A percentile compares a stretch with the other conserved stretches of the same genome.
Evolutionary conservation across 2,329 filamentous ascomycete genomes (phyloP).

Genomic region (Drechslera avenae): DNA sequence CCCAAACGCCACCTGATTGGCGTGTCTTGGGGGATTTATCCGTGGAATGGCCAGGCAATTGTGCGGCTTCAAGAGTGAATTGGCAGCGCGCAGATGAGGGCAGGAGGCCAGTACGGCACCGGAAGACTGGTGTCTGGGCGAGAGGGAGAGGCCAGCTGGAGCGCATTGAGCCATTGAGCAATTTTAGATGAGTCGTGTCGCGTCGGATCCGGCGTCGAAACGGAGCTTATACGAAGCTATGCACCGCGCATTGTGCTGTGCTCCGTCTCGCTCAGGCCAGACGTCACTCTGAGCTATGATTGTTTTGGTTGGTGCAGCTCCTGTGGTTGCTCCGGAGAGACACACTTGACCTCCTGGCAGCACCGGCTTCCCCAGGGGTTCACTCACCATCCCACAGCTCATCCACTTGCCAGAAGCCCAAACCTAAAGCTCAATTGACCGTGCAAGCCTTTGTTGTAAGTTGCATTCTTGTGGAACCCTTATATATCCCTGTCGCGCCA

Average conservation of each 20-base stretch:
- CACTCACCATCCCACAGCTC: conserved; percentile 9
- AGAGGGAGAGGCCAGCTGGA: neutral
- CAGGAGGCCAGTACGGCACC: too few relatives aligned
- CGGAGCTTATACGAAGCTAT: conserved; percentile 3
- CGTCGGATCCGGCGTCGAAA: neutral
- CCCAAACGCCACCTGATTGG: conserved; percentile 9
- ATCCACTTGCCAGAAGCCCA: neutral
- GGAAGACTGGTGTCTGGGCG: neutral
- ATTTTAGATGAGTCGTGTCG: neutral
- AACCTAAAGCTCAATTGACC: conserved; percentile 1
- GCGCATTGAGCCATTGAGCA: neutral
- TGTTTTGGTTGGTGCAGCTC: conserved; percentile 18
- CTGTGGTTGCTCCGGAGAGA: conserved; percentile 23
- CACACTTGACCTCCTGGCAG: conserved; percentile 14
- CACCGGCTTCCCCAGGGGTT: conserved; percentile 14
- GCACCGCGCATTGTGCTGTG: conserved; percentile 9
- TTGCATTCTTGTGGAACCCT: conserved; percentile 16
- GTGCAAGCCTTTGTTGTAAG: conserved; percentile 24
- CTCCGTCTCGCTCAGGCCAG: conserved; percentile 9
- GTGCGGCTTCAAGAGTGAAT: neutral
- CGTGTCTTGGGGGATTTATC: neutral
- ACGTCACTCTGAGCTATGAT: conserved; percentile 25
- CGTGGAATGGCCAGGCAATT: neutral
- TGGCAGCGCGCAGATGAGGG: too few relatives aligned
- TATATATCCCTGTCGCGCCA: conserved; percentile 24